Percentiles rank a stretch among this genome's conserved stretches.
phyloP scores from a whole-genome alignment of 2,329 filamentous ascomycete genomes.

The Fusarium xyrophilum region DNA sequence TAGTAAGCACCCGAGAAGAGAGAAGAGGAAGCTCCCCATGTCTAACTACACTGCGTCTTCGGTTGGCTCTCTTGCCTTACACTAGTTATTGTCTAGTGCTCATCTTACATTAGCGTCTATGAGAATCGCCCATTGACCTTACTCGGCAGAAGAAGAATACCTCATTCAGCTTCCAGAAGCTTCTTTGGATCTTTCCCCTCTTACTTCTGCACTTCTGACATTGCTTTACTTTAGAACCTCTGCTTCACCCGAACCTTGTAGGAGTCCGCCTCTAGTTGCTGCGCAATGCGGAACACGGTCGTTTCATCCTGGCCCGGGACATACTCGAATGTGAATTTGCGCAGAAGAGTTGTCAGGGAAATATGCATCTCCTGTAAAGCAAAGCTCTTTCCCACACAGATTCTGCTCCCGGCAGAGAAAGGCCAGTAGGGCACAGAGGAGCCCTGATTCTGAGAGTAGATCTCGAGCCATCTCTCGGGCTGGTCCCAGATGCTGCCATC shows the following conservation, averaged over 20 bases:
- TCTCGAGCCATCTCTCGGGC: background rate
- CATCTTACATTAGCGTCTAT: background rate
- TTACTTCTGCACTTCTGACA: too few relatives aligned
- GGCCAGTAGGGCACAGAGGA: background rate
- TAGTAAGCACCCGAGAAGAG: background rate
- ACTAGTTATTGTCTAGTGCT: background rate
- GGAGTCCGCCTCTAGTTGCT: background rate
- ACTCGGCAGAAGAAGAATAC: background rate
- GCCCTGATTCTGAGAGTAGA: background rate
- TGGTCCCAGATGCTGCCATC: background rate
- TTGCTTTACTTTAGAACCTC: background rate
- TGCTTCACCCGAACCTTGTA: background rate
- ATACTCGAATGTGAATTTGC: background rate
- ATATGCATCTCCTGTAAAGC: slow-evolving; percentile 4
- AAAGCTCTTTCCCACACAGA: background rate
- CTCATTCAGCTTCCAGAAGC: fast-evolving
- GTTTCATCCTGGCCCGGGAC: background rate
- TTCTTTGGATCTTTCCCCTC: background rate
- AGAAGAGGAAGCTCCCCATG: fast-evolving
- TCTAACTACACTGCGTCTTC: background rate
- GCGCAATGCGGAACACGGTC: slow-evolving; percentile 1
- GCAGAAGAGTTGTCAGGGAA: background rate
- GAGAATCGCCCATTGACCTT: background rate
- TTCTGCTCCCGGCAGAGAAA: background rate
- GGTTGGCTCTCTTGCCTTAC: background rate